These are phyloP conservation scores for Pythium rhizo-oryzae DNA, from an alignment of 352 stramenopile species.

Conservation along the genomic window DNA sequence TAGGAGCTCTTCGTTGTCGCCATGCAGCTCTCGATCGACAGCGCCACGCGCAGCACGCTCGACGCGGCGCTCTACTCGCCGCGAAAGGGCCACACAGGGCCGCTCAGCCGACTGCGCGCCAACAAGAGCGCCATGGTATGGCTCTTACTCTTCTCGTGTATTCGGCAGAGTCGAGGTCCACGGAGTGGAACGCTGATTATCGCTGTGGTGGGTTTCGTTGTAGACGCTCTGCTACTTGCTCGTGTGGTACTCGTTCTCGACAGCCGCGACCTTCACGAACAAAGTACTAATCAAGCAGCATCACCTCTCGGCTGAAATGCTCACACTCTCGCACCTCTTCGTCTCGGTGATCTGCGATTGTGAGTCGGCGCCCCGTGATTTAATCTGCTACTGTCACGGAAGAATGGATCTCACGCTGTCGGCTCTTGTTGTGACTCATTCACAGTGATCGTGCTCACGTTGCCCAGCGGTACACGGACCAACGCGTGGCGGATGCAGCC, in stretches of 20 bases:
- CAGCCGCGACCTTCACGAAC: constrained; percentile 81
- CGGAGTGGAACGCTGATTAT: background rate
- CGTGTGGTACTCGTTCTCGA: constrained; percentile 87
- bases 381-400: background rate
- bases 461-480: constrained; percentile 45
- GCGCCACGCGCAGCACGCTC: constrained; percentile 19
- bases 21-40: constrained; percentile 28
- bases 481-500: constrained; percentile 67
- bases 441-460: constrained; percentile 73
- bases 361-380: constrained; percentile 30
- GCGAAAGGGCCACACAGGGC: constrained; percentile 32
- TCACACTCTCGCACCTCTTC: constrained; percentile 86
- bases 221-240: constrained; percentile 49
- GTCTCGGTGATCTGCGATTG: constrained; percentile 79
- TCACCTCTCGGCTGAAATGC: constrained; percentile 82
- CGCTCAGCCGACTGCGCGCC: constrained; percentile 27
- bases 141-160: background rate
- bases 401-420: background rate
- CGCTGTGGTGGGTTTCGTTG: background rate
- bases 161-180: background rate
- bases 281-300: constrained; percentile 89
- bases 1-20: background rate
- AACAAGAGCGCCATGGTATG: constrained; percentile 36
- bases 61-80: constrained; percentile 33
- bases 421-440: background rate